Percentiles rank a stretch among this genome's conserved stretches.
Conservation (phyloP, 495 filamentous ascomycete genomes). For the Penicillium simplicissimum region DNA sequence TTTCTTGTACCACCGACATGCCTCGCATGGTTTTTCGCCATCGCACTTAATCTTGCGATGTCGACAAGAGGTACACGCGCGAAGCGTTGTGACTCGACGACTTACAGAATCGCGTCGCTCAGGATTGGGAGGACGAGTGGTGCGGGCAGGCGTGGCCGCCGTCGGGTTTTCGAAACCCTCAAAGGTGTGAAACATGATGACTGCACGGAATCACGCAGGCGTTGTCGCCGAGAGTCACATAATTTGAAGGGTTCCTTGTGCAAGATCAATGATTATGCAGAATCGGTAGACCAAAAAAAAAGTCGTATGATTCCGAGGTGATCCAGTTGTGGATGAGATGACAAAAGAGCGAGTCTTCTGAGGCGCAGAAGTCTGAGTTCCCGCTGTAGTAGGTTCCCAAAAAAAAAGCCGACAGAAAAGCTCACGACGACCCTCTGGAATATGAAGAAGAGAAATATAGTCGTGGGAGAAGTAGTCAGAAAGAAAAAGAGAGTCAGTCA, state of each 20-base stretch:
- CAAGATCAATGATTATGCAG: not conserved
- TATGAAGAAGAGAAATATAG: not conserved
- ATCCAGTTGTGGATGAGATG: not conserved
- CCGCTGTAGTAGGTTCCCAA: not conserved
- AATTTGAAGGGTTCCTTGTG: constrained; percentile 7
- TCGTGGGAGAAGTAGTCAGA: not conserved
- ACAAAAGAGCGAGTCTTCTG: not conserved
- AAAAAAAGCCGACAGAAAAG: not conserved
- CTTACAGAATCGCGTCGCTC: constrained; percentile 42
- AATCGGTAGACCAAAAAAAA: not conserved
- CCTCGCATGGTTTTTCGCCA: constrained; percentile 48
- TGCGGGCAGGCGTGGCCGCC: constrained; percentile 28
- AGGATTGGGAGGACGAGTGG: constrained; percentile 27
- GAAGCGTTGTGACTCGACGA: constrained; percentile 42
- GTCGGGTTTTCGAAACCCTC: constrained; percentile 43
- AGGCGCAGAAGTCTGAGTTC: not conserved
- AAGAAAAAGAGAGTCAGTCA: constrained; percentile 1
- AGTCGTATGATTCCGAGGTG: constrained; percentile 14
- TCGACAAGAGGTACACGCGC: constrained; percentile 48
- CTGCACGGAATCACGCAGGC: constrained; percentile 8
- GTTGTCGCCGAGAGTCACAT: constrained; percentile 17
- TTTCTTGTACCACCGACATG: constrained; percentile 50
- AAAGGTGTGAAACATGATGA: constrained; percentile 46
- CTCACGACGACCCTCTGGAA: not conserved
- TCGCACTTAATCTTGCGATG: constrained; percentile 53